Evolutionary conservation across 345 rosid genomes (phyloP).

Genomic region (Heritiera fomes): DNA sequence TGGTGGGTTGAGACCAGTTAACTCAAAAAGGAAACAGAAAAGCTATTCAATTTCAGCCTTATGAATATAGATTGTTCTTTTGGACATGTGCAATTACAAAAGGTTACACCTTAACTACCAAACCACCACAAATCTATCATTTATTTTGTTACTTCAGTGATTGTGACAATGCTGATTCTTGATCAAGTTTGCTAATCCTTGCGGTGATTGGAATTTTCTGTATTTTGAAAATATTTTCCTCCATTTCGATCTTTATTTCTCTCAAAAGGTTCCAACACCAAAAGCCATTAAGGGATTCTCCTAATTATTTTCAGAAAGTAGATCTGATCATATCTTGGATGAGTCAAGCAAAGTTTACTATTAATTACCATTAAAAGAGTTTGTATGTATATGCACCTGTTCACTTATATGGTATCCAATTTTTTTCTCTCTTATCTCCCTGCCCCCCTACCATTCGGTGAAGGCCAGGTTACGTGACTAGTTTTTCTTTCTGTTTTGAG

Average conservation of each 20-base stretch:
- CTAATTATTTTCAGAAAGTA: background rate
- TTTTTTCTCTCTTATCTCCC: background rate
- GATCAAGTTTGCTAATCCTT: conserved; percentile 5
- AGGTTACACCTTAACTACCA: background rate
- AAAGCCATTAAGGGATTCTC: background rate
- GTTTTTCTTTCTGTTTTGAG: background rate
- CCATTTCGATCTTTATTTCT: background rate
- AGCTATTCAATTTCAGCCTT: background rate
- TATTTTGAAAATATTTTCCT: background rate
- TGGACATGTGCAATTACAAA: background rate
- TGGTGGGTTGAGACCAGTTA: background rate
- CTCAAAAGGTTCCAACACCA: background rate
- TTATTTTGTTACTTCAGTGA: background rate
- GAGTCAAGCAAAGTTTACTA: background rate
- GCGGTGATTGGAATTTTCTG: background rate
- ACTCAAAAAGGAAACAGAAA: background rate
- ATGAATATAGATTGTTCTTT: too few species aligned
- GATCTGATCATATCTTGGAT: background rate
- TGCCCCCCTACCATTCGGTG: background rate
- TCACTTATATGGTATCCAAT: background rate
- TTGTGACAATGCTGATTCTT: background rate
- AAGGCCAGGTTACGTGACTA: background rate
- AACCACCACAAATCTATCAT: background rate
- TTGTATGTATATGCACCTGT: background rate
- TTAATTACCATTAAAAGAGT: background rate